A percentile compares a stretch with the other conserved stretches of the same genome.
Evolutionary conservation across 2,329 filamentous ascomycete species (phyloP).

Genomic region (Claviceps pusilla): DNA sequence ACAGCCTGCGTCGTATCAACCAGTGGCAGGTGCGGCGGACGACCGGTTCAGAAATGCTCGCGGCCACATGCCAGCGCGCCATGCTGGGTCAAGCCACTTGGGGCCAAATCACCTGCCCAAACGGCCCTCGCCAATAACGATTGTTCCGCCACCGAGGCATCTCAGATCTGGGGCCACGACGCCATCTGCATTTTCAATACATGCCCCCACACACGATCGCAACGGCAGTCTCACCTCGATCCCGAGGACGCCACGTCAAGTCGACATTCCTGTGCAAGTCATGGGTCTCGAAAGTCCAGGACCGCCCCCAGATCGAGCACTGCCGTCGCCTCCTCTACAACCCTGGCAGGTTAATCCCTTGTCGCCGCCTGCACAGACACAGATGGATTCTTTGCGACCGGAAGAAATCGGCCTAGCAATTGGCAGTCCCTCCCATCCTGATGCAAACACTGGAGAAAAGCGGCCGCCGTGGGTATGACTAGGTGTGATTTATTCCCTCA

Average conservation of each 20-base stretch:
- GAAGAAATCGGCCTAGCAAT: conserved; percentile 4
- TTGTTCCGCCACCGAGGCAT: background rate
- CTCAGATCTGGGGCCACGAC: background rate
- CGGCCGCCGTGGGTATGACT: conserved; percentile 9
- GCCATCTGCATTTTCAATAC: background rate
- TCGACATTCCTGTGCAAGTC: conserved; percentile 5
- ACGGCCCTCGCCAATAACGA: background rate
- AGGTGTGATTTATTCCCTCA: conserved; percentile 3
- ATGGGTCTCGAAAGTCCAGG: conserved; percentile 19
- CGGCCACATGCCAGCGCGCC: background rate
- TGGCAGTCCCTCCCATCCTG: background rate
- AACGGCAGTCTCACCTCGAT: background rate
- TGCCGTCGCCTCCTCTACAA: conserved; percentile 16
- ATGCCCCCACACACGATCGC: background rate
- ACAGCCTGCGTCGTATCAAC: background rate
- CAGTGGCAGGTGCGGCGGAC: background rate
- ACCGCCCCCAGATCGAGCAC: conserved; percentile 29
- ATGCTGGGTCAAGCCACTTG: background rate
- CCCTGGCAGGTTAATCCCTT: conserved; percentile 4
- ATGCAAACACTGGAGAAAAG: background rate
- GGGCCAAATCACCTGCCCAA: background rate
- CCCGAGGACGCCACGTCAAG: conserved; percentile 3
- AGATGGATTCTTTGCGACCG: background rate
- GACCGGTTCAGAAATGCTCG: background rate
- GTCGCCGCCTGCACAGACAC: background rate